These are phyloP conservation scores for Chaetomium olivaceum DNA, from an alignment of 2,329 filamentous ascomycete genomes.

Conservation along the genomic window DNA sequence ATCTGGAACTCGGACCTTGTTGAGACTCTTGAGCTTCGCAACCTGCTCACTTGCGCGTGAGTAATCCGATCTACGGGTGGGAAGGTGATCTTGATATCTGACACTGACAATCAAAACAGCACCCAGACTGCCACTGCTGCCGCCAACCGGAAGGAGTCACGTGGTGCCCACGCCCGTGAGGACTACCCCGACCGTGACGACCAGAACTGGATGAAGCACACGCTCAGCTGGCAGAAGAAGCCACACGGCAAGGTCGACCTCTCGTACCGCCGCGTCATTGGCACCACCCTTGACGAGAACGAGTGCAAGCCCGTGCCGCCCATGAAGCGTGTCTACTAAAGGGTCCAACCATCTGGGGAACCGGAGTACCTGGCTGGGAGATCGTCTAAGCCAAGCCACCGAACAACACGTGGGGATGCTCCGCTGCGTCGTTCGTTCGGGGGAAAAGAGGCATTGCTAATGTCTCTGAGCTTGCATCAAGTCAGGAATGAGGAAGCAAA, in stretches of 20 bases:
- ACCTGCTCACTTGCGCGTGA: slow-evolving; percentile 94
- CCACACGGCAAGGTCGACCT: slow-evolving; percentile 86
- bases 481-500: neutral
- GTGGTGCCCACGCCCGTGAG: slow-evolving; percentile 95
- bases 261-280: slow-evolving; percentile 79
- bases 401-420: slow-evolving; percentile 8
- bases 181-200: slow-evolving; percentile 96
- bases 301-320: slow-evolving; percentile 97
- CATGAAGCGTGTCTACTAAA: slow-evolving; percentile 90
- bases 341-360: neutral
- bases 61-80: slow-evolving; percentile 41
- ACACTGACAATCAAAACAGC: slow-evolving; percentile 45
- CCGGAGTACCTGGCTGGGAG: neutral
- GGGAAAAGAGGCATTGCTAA: neutral
- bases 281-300: slow-evolving; percentile 83
- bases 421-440: neutral
- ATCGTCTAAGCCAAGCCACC: neutral
- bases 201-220: slow-evolving; percentile 99
- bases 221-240: slow-evolving; percentile 90
- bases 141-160: slow-evolving; percentile 93
- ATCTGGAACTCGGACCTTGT: slow-evolving; percentile 99
- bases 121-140: slow-evolving; percentile 89
- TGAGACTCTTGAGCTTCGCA: slow-evolving; percentile 92
- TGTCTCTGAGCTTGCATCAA: neutral
- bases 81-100: neutral